Conservation (phyloP, 257 asterid genomes). For the Primulina tabacum region DNA sequence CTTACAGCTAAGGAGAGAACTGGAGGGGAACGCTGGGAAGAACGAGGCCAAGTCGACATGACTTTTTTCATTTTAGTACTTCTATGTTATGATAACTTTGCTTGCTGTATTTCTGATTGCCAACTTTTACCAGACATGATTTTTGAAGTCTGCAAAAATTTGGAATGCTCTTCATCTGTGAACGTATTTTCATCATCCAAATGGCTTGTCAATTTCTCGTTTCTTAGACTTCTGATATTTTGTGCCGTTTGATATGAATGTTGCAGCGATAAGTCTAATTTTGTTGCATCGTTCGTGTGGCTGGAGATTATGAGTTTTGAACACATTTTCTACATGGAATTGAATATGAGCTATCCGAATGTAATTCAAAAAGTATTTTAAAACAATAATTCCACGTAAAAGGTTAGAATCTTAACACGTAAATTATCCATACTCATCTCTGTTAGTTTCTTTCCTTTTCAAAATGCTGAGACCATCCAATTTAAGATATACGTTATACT, state of each 20-base stretch:
- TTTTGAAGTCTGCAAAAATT: not conserved
- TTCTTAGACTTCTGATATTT: not conserved
- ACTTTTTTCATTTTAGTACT: not conserved
- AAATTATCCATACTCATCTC: not conserved
- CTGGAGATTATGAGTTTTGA: not conserved
- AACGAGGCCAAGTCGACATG: constrained; percentile 12
- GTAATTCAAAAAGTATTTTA: too few relatives aligned
- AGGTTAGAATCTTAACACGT: not conserved
- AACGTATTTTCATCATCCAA: too few relatives aligned
- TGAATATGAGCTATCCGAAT: too few relatives aligned
- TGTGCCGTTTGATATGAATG: too few relatives aligned
- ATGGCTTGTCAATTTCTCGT: too few relatives aligned
- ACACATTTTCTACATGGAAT: too few relatives aligned
- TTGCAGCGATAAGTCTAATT: not conserved
- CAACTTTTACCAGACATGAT: not conserved
- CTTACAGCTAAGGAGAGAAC: constrained; percentile 27
- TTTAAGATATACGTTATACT: not conserved
- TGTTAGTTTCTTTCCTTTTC: not conserved
- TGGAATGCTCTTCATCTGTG: not conserved
- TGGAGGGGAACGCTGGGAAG: constrained; percentile 25
- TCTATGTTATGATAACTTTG: not conserved
- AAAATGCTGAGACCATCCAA: too few relatives aligned
- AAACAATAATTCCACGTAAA: too few relatives aligned
- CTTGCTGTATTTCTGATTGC: not conserved
- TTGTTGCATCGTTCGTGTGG: not conserved